These are phyloP conservation scores for Coniella lustricola DNA, from an alignment of 2,329 filamentous ascomycete species.

Conservation along the genomic window DNA sequence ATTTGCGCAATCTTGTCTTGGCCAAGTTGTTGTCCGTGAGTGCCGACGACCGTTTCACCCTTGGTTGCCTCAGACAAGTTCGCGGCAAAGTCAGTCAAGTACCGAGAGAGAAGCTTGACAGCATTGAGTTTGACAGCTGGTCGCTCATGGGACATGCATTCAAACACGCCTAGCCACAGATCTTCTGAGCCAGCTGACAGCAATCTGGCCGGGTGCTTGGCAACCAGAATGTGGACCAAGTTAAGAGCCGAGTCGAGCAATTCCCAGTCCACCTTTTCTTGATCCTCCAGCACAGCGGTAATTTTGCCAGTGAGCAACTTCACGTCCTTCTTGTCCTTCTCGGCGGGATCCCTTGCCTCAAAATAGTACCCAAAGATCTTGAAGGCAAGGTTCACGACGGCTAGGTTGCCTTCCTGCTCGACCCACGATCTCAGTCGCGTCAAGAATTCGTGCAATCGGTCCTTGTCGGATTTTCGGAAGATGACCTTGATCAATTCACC, in stretches of 20 bases:
- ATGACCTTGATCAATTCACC: slow-evolving; percentile 72
- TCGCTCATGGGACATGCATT: slow-evolving; percentile 65
- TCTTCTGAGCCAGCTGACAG: slow-evolving; percentile 51
- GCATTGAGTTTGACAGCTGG: slow-evolving; percentile 69
- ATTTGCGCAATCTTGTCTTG: slow-evolving; percentile 56
- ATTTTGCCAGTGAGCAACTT: slow-evolving; percentile 52
- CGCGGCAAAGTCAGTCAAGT: slow-evolving; percentile 71
- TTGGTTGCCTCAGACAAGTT: slow-evolving; percentile 44
- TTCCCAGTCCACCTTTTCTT: slow-evolving; percentile 59
- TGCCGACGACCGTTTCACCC: slow-evolving; percentile 58
- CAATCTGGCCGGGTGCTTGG: slow-evolving; percentile 56
- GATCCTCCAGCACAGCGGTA: slow-evolving; percentile 45
- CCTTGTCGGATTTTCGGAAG: slow-evolving; percentile 70
- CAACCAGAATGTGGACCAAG: slow-evolving; percentile 59
- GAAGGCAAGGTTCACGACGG: slow-evolving; percentile 66
- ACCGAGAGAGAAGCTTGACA: slow-evolving; percentile 66
- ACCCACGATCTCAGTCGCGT: slow-evolving; percentile 68
- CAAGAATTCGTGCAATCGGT: slow-evolving; percentile 64
- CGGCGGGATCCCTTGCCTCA: slow-evolving; percentile 53
- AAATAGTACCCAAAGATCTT: slow-evolving; percentile 81
- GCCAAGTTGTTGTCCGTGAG: slow-evolving; percentile 62
- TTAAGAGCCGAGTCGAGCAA: slow-evolving; percentile 68
- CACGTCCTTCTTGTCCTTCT: slow-evolving; percentile 61
- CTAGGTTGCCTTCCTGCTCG: slow-evolving; percentile 62
- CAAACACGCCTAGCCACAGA: slow-evolving; percentile 66